These are phyloP conservation scores for Noccaea caerulescens DNA, from an alignment of 345 rosid genomes.

Conservation along the genomic window DNA sequence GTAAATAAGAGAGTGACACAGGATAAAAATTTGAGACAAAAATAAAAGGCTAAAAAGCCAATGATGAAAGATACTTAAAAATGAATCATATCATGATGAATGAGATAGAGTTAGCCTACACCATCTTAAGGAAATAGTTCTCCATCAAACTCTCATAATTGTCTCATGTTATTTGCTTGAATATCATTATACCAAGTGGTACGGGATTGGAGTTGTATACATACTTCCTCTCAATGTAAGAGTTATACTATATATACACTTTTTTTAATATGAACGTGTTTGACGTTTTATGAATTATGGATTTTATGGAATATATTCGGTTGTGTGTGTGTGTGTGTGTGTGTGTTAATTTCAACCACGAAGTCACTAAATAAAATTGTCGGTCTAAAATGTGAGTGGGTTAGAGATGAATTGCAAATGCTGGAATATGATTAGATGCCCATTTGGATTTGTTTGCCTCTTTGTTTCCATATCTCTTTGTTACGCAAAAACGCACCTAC, in stretches of 20 bases:
- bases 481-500: constrained; percentile 33
- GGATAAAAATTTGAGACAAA: not conserved
- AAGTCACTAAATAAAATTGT: constrained; percentile 17
- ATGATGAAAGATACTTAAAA: not conserved
- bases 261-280: not conserved
- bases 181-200: not conserved
- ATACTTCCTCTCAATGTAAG: not conserved
- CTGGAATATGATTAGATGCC: constrained; percentile 43
- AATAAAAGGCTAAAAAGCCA: not conserved
- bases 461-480: constrained; percentile 28
- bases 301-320: not conserved
- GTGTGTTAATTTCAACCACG: constrained; percentile 6
- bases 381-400: constrained; percentile 35
- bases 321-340: not conserved
- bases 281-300: not conserved
- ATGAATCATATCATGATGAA: not conserved
- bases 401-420: constrained; percentile 28
- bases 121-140: not conserved
- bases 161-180: not conserved
- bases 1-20: not conserved
- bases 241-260: not conserved
- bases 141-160: not conserved
- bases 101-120: not conserved
- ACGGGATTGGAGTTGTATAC: too few species aligned
- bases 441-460: constrained; percentile 39